A percentile compares a stretch with the other conserved stretches of the same genome.
phyloP scores from a whole-genome alignment of 2,329 filamentous ascomycete species.

The Botrytis fragariae region DNA sequence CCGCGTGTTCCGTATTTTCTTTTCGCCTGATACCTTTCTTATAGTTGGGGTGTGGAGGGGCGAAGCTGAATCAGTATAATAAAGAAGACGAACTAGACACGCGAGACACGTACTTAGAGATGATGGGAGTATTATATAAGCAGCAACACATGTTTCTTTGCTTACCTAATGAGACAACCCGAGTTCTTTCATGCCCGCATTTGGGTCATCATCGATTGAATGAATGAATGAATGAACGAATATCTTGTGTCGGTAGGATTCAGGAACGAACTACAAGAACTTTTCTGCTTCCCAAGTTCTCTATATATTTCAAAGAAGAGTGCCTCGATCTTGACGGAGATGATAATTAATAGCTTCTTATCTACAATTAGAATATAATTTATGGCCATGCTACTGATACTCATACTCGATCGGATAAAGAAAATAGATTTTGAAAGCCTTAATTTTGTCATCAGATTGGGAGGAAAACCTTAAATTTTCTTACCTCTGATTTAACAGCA shows the following conservation, averaged over 20 bases:
- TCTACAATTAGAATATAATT: not conserved
- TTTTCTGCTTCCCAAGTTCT: not conserved
- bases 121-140: slow-evolving; percentile 5
- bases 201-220: slow-evolving; percentile 3
- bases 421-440: not conserved
- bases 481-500: not conserved
- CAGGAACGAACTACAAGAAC: not conserved
- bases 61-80: not conserved
- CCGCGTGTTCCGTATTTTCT: not conserved
- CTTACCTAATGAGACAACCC: not conserved
- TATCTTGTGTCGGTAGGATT: not conserved
- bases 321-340: not conserved
- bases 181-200: slow-evolving; percentile 14
- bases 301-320: not conserved
- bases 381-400: no score
- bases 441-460: slow-evolving; percentile 3
- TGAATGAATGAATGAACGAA: not conserved
- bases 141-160: not conserved
- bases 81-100: not conserved
- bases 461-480: slow-evolving; percentile 1
- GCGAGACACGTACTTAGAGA: not conserved
- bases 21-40: not conserved
- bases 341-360: not conserved
- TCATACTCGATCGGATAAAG: no score
- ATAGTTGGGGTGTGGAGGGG: not conserved